phyloP scores from a whole-genome alignment of 805 yeast species.

The Candida pini region DNA sequence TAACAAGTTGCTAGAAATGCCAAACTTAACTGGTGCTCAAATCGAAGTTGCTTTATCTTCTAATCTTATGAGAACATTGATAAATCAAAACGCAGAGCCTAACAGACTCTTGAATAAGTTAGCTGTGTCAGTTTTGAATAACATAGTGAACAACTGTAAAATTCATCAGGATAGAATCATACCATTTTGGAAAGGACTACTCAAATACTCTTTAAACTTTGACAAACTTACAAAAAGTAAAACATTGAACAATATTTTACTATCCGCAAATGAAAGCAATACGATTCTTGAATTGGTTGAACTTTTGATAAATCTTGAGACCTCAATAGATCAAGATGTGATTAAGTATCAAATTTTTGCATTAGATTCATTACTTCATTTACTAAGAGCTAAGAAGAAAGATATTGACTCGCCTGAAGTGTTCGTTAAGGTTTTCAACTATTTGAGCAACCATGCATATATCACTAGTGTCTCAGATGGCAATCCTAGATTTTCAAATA shows the following conservation, averaged over 20 bases:
- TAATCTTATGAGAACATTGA: conserved; percentile 65
- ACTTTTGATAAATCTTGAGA: conserved; percentile 11
- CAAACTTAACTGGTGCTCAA: conserved; percentile 10
- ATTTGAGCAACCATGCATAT: conserved; percentile 23
- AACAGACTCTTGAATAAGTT: conserved; percentile 64
- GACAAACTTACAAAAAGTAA: conserved; percentile 74
- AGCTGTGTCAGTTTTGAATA: conserved; percentile 46
- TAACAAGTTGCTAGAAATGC: conserved; percentile 36
- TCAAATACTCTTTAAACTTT: conserved; percentile 61
- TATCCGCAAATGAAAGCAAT: conserved; percentile 9
- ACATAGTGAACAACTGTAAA: conserved; percentile 35
- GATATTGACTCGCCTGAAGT: conserved; percentile 4
- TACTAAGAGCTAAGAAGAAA: conserved; percentile 24
- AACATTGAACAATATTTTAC: conserved; percentile 44
- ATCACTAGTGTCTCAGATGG: conserved; percentile 1
- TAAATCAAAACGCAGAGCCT: conserved; percentile 67
- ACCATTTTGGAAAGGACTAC: conserved; percentile 24
- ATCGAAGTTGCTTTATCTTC: conserved; percentile 41
- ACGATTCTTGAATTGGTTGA: conserved; percentile 8
- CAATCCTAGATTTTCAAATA: conserved; percentile 17
- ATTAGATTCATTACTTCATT: conserved; percentile 25
- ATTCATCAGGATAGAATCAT: conserved; percentile 31
- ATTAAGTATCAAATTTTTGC: conserved; percentile 18
- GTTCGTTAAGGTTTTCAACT: conserved; percentile 14
- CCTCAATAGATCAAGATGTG: conserved; percentile 12